Evolutionary conservation across 805 yeast species (phyloP), one percentile per base, ranked within the genome.

Genomic region (Pichia ethanolica): DNA sequence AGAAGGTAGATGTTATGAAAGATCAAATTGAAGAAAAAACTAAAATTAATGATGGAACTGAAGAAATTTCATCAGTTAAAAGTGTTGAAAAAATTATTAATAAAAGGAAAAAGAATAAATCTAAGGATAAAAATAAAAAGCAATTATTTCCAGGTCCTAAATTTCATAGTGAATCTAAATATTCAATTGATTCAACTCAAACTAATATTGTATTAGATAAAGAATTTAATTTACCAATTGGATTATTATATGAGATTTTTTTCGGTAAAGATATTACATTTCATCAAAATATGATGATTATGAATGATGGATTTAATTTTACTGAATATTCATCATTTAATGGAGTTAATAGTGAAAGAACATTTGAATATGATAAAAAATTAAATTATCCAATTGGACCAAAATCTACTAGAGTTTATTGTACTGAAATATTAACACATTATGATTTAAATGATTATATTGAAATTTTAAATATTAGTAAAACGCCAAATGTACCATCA

Each of bases 401-500:
- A 11, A 89, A 88, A 59, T 88, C 91, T 27, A 90, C 99, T 3
- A 80, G 75, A 49, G 80, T 78, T 13, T 79, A 81, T 34, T 73
- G 71, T 6, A 67, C 65, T 3, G 97, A 89, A 57, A 69, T 73
- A 0, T 71, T 86, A 25, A 77, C 80, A 41, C 67, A 74, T 42
- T 67, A 74, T 58, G 84, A 86, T 58, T 70, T 72, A 46, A 69
- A 75, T 5, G 71, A 72, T 14, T 74, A 74, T 55, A 77, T 88
- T 35, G 75, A 80, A 51, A 80, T 89, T 2, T 67, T 81, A 3
- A 79, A 82, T 39, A 71, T 78, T 2, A 80, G 91, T 0, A 71
- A 69, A 39, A 90, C 99, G 0, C 99, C 99, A 0, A 93, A 89
- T 61, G 98, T 93, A 13, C 99, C 99, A 0, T 85, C 90, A 59